These are phyloP conservation scores for Neonectria neomacrospora DNA, from an alignment of 2,329 filamentous ascomycete genomes.

Conservation along the genomic window DNA sequence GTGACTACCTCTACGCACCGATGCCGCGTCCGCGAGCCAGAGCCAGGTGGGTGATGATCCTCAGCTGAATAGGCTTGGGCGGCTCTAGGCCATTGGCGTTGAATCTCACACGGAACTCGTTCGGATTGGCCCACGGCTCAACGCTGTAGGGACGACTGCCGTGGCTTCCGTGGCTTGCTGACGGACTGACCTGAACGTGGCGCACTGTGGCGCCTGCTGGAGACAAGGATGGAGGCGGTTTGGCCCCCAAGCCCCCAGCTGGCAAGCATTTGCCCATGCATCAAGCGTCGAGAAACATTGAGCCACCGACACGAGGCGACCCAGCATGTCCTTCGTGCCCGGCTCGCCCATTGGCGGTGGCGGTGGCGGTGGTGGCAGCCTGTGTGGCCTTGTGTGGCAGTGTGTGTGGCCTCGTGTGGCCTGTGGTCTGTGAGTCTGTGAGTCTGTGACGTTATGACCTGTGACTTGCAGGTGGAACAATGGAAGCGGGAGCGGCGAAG, in stretches of 20 bases:
- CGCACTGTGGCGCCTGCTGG: conserved; percentile 36
- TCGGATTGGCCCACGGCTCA: conserved; percentile 3
- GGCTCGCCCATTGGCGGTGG: not conserved
- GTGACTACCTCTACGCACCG: too few relatives aligned
- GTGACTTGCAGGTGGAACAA: not conserved
- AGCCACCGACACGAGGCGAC: conserved; percentile 17
- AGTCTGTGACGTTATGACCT: not conserved
- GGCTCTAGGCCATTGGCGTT: not conserved
- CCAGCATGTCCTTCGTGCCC: not conserved
- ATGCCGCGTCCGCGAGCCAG: too few relatives aligned
- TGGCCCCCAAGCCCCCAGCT: not conserved
- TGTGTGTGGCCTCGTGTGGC: not conserved
- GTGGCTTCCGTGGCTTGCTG: conserved; percentile 33
- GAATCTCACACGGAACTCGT: not conserved
- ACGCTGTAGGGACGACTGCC: conserved; percentile 9
- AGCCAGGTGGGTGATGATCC: not conserved
- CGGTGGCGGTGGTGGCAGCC: not conserved
- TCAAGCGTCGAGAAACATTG: conserved; percentile 9
- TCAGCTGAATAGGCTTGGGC: not conserved
- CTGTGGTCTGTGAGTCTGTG: too few relatives aligned
- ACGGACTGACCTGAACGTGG: conserved; percentile 37
- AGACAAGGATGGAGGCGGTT: conserved; percentile 20
- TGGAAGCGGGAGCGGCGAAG: conserved; percentile 1
- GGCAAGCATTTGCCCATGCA: not conserved
- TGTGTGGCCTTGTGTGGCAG: not conserved